Conservation (phyloP, 2,329 filamentous ascomycete species). For the Purpureocillium lavendulum region DNA sequence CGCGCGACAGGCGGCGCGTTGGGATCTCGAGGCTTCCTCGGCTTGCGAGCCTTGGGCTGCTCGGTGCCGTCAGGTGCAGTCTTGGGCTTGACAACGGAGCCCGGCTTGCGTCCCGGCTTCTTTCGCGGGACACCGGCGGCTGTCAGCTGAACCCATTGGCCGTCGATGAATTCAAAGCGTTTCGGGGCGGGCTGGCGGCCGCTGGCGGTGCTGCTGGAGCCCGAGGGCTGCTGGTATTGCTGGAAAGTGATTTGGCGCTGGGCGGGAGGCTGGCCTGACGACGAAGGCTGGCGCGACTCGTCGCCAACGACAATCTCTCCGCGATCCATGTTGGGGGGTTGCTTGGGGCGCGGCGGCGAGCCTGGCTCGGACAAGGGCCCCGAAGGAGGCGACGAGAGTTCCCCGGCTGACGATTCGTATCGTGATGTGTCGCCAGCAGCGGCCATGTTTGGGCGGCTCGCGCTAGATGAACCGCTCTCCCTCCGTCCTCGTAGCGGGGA, state of each 20-base stretch:
- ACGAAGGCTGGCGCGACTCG: conserved; percentile 18
- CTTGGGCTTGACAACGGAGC: conserved; percentile 40
- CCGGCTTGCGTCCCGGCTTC: conserved; percentile 59
- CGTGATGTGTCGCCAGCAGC: conserved; percentile 23
- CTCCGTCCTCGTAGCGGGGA: not conserved
- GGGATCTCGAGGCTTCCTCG: conserved; percentile 50
- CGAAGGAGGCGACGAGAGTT: conserved; percentile 44
- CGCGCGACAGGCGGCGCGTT: conserved; percentile 46
- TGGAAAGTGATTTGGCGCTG: conserved; percentile 17
- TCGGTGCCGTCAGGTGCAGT: conserved; percentile 23
- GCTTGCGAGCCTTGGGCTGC: conserved; percentile 40
- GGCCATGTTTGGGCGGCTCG: conserved; percentile 13
- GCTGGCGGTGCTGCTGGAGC: conserved; percentile 17
- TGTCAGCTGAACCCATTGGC: conserved; percentile 40
- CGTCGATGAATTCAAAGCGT: conserved; percentile 25
- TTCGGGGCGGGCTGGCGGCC: conserved; percentile 15
- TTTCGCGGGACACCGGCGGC: conserved; percentile 51
- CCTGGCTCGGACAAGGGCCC: conserved; percentile 40
- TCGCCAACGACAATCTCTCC: conserved; percentile 38
- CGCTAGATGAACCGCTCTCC: too few relatives aligned
- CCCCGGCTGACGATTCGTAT: conserved; percentile 38
- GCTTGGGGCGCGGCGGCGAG: conserved; percentile 31
- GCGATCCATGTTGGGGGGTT: conserved; percentile 27
- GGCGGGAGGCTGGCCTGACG: conserved; percentile 1
- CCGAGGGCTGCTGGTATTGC: conserved; percentile 13